Base-by-base conservation (phyloP, 2,329 filamentous ascomycete genomes). In the Alternaria burnsii region DNA sequence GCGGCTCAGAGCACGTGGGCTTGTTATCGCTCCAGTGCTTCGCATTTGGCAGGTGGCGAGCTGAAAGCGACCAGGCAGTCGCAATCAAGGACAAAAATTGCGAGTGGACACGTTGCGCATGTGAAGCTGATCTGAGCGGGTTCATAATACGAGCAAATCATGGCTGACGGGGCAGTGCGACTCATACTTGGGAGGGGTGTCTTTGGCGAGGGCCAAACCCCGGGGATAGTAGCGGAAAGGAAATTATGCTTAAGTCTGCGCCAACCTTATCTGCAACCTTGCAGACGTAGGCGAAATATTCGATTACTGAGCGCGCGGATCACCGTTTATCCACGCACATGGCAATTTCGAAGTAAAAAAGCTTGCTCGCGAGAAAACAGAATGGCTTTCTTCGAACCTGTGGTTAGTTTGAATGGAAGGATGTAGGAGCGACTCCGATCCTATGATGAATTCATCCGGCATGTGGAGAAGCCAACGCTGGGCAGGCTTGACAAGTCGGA, bases 211-310 rank as follows among this genome's bases (percentile, higher is more conserved):
- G 40, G 32, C 28, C 26, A 36, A 55, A 53, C 63, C 62, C 68
- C 63, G 59, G 70, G 71, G 66, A 57, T 61, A 56, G 55, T 47
- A 69, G 71, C 68, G 71, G 70, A 66, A 65, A 63, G 67, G 65
- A 63, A 69, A 69, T 74, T 76, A 76, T 75, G 74, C 74, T 76
- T 76, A 76, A 76, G 67, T 71, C 30, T 71, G 69, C 65, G 69
- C 59, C 69, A 77, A 75, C 72, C 72, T 77, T 76, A 77, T 75
- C 72, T 74, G 64, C 62, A 65, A 66, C 60, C 68, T 60, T 71
- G 66, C 58, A 70, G 61, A 59, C 59, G 68, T 69, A 70, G 73
- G 63, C 69, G 71, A 72, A 58, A 65, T 61, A 63, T 68, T 59
- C 68, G 71, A 70, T 67, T 55, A 58, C 55, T 18, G 38, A 32